Percentiles rank a stretch among this genome's conserved stretches.
Conservation (phyloP, 1,284 basidiomycete genomes). For the Apiotrichum siamense region DNA sequence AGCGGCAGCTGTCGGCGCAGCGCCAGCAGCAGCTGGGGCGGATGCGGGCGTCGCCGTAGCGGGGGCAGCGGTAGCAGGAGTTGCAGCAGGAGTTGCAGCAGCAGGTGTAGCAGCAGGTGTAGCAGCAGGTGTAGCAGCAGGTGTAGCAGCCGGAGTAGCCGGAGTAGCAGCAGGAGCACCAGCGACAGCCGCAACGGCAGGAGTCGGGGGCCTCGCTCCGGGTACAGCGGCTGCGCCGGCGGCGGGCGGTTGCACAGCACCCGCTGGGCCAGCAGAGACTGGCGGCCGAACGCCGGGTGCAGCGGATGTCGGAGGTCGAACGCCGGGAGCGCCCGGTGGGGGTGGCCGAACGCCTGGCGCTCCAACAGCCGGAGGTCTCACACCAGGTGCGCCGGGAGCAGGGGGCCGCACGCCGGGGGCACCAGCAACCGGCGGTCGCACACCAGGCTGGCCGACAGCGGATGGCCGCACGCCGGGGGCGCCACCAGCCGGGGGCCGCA, state of each 20-base stretch:
- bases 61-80: neutral
- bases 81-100: neutral
- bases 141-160: conserved; percentile 17
- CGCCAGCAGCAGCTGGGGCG: neutral
- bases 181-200: conserved; percentile 3
- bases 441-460: neutral
- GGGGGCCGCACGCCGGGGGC: neutral
- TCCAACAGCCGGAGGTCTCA: neutral
- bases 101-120: conserved; percentile 11
- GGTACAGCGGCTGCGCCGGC: neutral
- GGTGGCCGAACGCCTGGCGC: neutral
- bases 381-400: neutral
- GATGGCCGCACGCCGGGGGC: too few relatives aligned
- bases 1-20: neutral
- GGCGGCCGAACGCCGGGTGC: neutral
- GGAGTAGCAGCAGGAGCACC: conserved; percentile 14
- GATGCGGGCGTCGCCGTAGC: neutral
- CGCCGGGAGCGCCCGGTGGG: neutral
- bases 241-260: neutral
- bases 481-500: too few relatives aligned
- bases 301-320: neutral
- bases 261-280: neutral
- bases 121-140: conserved; percentile 21
- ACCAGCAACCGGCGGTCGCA: neutral
- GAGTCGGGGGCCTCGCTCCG: neutral